Evolutionary conservation across 805 yeast genomes (phyloP).

Genomic region (Peterozyma toletana): DNA sequence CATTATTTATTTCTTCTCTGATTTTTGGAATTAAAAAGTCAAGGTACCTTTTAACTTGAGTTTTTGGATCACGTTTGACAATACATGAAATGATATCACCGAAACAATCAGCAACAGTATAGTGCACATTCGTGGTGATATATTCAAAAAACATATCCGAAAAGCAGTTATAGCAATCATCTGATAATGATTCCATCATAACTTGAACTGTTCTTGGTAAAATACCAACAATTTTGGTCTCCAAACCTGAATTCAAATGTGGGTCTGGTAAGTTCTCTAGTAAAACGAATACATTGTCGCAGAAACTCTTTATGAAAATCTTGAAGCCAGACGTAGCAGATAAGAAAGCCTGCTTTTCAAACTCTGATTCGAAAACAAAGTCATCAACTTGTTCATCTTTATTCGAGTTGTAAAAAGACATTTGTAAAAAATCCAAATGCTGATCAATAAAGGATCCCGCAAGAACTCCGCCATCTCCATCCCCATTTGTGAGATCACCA

Average conservation of each 20-base stretch:
- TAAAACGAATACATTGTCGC: slow-evolving; percentile 52
- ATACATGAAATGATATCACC: slow-evolving; percentile 71
- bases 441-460: slow-evolving; percentile 55
- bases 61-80: slow-evolving; percentile 53
- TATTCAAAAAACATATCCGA: slow-evolving; percentile 46
- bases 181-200: slow-evolving; percentile 53
- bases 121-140: slow-evolving; percentile 49
- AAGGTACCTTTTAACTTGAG: slow-evolving; percentile 36
- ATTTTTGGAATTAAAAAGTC: slow-evolving; percentile 43
- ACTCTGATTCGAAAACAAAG: slow-evolving; percentile 34
- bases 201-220: slow-evolving; percentile 32
- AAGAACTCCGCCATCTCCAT: slow-evolving; percentile 28
- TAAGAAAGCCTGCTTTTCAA: slow-evolving; percentile 49
- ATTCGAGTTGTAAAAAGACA: slow-evolving; percentile 24
- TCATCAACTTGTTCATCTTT: slow-evolving; percentile 14
- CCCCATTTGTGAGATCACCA: slow-evolving; percentile 43
- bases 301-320: slow-evolving; percentile 46
- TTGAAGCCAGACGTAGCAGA: slow-evolving; percentile 72
- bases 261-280: slow-evolving; percentile 66
- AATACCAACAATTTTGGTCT: slow-evolving; percentile 35
- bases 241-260: slow-evolving; percentile 41
- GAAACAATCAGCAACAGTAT: slow-evolving; percentile 56
- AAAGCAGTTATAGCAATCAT: slow-evolving; percentile 40
- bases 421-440: slow-evolving; percentile 52
- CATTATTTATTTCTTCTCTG: slow-evolving; percentile 60